Conservation (phyloP, 768 basidiomycete species). For the Podaxis sp. region DNA sequence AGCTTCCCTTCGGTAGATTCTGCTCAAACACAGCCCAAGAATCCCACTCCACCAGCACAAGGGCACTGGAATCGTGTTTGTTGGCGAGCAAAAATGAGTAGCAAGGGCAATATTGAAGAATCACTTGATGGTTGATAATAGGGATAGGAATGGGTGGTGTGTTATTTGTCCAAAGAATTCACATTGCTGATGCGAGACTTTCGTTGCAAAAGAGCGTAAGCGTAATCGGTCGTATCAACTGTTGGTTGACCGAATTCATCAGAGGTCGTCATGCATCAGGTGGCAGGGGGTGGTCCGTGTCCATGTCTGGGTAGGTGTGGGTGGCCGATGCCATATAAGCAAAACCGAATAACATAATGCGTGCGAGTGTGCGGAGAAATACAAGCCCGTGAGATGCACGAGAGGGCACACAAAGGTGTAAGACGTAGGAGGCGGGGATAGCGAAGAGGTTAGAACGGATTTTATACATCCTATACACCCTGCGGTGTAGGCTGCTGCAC, state of each 20-base stretch:
- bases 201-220: neutral
- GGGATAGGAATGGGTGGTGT: neutral
- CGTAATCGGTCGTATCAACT: neutral
- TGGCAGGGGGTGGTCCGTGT: neutral
- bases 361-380: neutral
- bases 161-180: neutral
- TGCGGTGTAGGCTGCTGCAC: slow-evolving; percentile 77
- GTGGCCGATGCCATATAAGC: neutral
- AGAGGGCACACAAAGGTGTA: neutral
- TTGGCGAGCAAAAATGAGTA: too few species aligned
- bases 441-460: neutral
- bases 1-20: neutral
- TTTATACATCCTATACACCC: slow-evolving; percentile 64
- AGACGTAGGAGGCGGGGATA: neutral
- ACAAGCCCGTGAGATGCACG: neutral
- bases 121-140: too few species aligned
- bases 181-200: neutral
- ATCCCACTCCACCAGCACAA: neutral
- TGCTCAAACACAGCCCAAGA: neutral
- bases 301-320: neutral
- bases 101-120: too few species aligned
- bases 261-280: neutral
- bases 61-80: too few species aligned
- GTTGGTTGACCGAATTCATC: neutral
- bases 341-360: neutral